Percentiles rank a stretch among this genome's conserved stretches.
Evolutionary conservation across 2,329 filamentous ascomycete genomes (phyloP).

Genomic region (Hypoxylon sp.): DNA sequence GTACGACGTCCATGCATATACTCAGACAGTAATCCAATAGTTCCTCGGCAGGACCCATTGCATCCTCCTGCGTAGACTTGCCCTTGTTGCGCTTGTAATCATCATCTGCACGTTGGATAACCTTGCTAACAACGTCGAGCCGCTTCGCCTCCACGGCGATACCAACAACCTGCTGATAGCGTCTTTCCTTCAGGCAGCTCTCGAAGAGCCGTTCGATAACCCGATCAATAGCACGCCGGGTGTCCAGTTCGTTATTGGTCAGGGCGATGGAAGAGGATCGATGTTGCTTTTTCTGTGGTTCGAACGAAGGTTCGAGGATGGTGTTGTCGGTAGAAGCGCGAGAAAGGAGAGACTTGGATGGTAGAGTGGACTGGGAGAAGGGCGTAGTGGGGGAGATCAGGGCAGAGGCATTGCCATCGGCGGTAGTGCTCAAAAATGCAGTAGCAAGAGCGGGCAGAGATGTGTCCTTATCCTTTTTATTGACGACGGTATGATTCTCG

Average conservation of each 20-base stretch:
- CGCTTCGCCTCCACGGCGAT: conserved; percentile 97
- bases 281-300: conserved; percentile 65
- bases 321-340: conserved; percentile 78
- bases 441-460: conserved; percentile 80
- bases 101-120: conserved; percentile 89
- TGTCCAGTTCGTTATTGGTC: conserved; percentile 72
- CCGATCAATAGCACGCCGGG: conserved; percentile 82
- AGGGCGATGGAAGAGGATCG: conserved; percentile 74
- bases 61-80: conserved; percentile 66
- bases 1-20: conserved; percentile 98
- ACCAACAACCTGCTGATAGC: conserved; percentile 95
- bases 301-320: conserved; percentile 70
- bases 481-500: conserved; percentile 63
- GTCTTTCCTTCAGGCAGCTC: conserved; percentile 85
- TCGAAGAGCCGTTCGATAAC: conserved; percentile 93
- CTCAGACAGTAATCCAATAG: conserved; percentile 96
- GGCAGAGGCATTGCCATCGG: conserved; percentile 76
- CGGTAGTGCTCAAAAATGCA: conserved; percentile 77
- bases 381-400: conserved; percentile 91
- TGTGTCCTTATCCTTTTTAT: conserved; percentile 51
- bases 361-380: conserved; percentile 92
- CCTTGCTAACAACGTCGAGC: conserved; percentile 84
- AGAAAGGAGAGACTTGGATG: conserved; percentile 95
- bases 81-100: conserved; percentile 81
- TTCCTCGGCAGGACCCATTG: conserved; percentile 80